A percentile compares a stretch with the other conserved stretches of the same genome.
phyloP scores from a whole-genome alignment of 2,329 filamentous ascomycete genomes.

The Paraconiothyrium brasiliense region DNA sequence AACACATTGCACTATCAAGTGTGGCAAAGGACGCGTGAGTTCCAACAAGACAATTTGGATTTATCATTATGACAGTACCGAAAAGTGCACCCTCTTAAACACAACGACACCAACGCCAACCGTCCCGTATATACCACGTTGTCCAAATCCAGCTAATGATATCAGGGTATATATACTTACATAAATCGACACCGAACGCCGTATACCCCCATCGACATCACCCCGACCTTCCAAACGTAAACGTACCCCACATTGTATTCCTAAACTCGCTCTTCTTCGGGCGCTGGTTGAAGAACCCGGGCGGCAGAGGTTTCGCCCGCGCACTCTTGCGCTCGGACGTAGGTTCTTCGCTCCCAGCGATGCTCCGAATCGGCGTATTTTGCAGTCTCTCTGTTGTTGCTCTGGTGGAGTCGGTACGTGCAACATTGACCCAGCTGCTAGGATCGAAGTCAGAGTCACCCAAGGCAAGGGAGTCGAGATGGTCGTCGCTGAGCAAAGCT shows the following conservation, averaged over 20 bases:
- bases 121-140: background rate
- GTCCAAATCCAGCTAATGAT: background rate
- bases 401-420: background rate
- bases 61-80: background rate
- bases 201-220: background rate
- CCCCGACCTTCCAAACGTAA: background rate
- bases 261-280: background rate
- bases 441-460: background rate
- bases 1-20: background rate
- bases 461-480: background rate
- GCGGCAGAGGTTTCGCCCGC: background rate
- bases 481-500: background rate
- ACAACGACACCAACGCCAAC: background rate
- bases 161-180: background rate
- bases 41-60: background rate
- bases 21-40: no score
- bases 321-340: background rate
- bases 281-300: background rate
- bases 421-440: background rate
- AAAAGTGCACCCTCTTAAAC: background rate
- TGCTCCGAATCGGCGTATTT: background rate
- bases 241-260: conserved; percentile 1
- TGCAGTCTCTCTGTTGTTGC: background rate
- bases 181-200: background rate
- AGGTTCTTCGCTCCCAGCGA: background rate